These are phyloP conservation scores for Sclerotinia glacialis DNA, from an alignment of 2,329 filamentous ascomycete species.

Conservation along the genomic window DNA sequence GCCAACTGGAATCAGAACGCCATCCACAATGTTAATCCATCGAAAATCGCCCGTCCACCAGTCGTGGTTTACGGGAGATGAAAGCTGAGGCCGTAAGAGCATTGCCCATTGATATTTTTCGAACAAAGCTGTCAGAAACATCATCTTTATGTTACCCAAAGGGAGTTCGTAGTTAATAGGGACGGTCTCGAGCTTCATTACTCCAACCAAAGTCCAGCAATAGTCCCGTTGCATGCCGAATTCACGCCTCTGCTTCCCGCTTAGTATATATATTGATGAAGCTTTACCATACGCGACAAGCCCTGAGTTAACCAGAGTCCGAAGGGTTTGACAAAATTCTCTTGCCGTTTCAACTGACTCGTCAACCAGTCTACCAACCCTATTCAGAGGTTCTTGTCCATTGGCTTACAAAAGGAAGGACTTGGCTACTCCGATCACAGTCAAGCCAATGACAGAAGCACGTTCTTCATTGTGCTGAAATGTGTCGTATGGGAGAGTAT, in stretches of 20 bases:
- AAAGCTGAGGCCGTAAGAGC: neutral
- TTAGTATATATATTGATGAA: neutral
- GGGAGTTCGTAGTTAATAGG: neutral
- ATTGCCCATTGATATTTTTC: constrained; percentile 1
- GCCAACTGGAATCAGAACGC: neutral
- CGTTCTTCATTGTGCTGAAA: neutral
- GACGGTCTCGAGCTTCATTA: neutral
- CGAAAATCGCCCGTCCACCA: neutral
- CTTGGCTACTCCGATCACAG: neutral
- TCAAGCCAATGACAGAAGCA: constrained; percentile 3
- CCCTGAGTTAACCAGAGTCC: neutral
- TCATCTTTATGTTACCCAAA: neutral
- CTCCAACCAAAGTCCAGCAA: neutral
- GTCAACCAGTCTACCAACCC: neutral
- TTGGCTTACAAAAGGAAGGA: neutral
- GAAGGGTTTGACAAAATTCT: neutral
- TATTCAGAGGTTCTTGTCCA: neutral
- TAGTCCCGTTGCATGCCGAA: neutral
- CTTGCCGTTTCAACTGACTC: neutral
- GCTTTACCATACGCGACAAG: neutral
- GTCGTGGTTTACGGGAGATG: neutral
- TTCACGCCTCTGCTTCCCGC: neutral
- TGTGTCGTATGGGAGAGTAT: neutral
- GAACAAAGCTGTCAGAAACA: neutral
- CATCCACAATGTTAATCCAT: neutral